Conservation (phyloP, 768 basidiomycete genomes). For the Butyriboletus loyo region DNA sequence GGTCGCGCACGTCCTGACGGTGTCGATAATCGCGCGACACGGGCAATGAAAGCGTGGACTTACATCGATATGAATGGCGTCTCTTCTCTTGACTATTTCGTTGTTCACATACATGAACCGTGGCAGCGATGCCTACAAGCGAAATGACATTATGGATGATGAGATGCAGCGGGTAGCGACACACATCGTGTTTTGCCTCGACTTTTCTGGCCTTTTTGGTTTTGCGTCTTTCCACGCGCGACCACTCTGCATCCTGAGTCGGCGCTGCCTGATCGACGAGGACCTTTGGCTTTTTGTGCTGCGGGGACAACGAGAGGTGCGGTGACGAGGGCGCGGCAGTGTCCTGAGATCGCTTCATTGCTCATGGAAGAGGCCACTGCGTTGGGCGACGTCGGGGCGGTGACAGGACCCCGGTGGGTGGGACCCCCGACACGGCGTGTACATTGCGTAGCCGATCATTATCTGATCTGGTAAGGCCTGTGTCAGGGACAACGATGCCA, state of each 20-base stretch:
- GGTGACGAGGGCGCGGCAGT: conserved; percentile 3
- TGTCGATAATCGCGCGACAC: neutral
- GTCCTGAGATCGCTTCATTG: conserved; percentile 34
- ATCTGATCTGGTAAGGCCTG: too few species aligned
- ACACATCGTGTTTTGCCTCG: conserved; percentile 62
- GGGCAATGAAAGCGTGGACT: conserved; percentile 15
- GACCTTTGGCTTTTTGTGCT: conserved; percentile 42
- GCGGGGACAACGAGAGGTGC: conserved; percentile 16
- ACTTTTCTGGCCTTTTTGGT: conserved; percentile 62
- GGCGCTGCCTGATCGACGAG: neutral
- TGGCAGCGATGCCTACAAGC: conserved; percentile 38
- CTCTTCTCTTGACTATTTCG: conserved; percentile 69
- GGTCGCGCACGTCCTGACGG: conserved; percentile 80
- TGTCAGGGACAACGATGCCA: too few species aligned
- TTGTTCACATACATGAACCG: conserved; percentile 78
- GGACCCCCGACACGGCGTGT: too few species aligned
- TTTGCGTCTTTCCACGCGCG: conserved; percentile 69
- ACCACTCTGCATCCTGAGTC: conserved; percentile 48
- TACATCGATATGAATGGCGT: conserved; percentile 81
- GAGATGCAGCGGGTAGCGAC: neutral
- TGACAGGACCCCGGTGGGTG: neutral
- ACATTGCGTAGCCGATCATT: too few species aligned
- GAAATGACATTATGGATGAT: neutral
- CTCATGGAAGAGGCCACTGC: neutral
- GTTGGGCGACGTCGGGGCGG: neutral